These are phyloP conservation scores for Iris macrosiphon DNA, from an alignment of 106 monocot genomes.

Conservation along the genomic window DNA sequence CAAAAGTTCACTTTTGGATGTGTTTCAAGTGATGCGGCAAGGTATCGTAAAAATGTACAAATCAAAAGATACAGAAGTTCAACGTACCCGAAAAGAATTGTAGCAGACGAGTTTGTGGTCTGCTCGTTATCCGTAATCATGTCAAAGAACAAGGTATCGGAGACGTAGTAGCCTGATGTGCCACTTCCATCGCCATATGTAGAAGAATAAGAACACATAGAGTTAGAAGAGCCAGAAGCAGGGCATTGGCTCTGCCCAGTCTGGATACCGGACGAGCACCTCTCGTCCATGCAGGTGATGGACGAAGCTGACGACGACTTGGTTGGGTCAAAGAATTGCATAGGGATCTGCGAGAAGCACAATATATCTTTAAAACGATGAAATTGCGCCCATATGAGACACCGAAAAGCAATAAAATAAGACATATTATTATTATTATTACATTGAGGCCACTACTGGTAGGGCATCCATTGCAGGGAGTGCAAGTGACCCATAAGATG, in stretches of 20 bases:
- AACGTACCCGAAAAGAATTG: slow-evolving; percentile 92
- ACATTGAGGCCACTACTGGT: slow-evolving; percentile 74
- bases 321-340: slow-evolving; percentile 70
- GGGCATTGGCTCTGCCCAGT: slow-evolving; percentile 49
- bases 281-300: slow-evolving; percentile 59
- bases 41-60: no score
- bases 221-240: slow-evolving; percentile 24
- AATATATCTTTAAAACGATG: no score
- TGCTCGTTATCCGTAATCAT: slow-evolving; percentile 36
- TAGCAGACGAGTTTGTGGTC: slow-evolving; percentile 62
- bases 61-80: no score
- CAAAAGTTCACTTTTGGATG: no score
- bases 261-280: slow-evolving; percentile 46
- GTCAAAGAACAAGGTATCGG: slow-evolving; percentile 68
- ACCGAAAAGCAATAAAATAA: no score
- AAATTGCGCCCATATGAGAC: no score
- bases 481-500: slow-evolving; percentile 90
- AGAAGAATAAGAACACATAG: slow-evolving; percentile 66
- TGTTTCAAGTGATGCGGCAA: no score
- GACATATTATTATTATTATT: no score
- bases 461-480: slow-evolving; percentile 71
- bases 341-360: slow-evolving; percentile 60
- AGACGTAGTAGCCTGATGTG: slow-evolving; percentile 83
- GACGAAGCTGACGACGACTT: slow-evolving; percentile 53
- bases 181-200: slow-evolving; percentile 97